Conservation (phyloP, 169 alveolate genomes). For the Plasmodium vivax region DNA sequence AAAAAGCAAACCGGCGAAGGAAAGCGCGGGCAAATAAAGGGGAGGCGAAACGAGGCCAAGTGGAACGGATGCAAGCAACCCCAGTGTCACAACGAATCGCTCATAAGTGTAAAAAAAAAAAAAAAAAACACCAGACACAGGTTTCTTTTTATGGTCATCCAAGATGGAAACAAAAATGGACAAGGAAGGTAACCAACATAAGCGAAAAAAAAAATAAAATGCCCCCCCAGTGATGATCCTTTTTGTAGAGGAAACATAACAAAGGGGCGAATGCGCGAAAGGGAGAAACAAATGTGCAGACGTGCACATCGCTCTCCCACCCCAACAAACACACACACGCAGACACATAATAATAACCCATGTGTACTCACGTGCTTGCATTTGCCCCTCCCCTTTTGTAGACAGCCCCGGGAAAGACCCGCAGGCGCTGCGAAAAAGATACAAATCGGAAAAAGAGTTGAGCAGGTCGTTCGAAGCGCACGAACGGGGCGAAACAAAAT, state of each 20-base stretch:
- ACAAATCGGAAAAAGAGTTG: not conserved
- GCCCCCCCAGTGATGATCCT: not conserved
- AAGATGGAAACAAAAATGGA: not conserved
- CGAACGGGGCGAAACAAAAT: not conserved
- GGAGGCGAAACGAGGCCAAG: not conserved
- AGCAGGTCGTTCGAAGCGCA: not conserved
- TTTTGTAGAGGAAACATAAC: not conserved
- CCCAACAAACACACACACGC: not conserved
- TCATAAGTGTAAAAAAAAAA: not conserved
- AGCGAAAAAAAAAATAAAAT: not conserved
- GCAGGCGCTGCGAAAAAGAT: not conserved
- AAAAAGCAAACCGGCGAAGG: not conserved
- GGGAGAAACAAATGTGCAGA: not conserved
- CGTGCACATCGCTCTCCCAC: not conserved
- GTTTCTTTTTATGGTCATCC: not conserved
- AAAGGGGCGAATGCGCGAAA: not conserved
- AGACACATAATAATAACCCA: not conserved
- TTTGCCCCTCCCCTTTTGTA: not conserved
- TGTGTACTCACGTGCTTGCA: not conserved
- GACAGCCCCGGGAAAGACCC: not conserved
- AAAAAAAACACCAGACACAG: not conserved
- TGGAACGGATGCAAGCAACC: not conserved
- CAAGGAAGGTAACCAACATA: not conserved
- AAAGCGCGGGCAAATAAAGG: not conserved
- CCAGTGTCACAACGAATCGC: not conserved